A percentile compares a stretch with the other conserved stretches of the same genome.
Conservation (phyloP, 768 basidiomycete species). For the Cubamyces sp. region DNA sequence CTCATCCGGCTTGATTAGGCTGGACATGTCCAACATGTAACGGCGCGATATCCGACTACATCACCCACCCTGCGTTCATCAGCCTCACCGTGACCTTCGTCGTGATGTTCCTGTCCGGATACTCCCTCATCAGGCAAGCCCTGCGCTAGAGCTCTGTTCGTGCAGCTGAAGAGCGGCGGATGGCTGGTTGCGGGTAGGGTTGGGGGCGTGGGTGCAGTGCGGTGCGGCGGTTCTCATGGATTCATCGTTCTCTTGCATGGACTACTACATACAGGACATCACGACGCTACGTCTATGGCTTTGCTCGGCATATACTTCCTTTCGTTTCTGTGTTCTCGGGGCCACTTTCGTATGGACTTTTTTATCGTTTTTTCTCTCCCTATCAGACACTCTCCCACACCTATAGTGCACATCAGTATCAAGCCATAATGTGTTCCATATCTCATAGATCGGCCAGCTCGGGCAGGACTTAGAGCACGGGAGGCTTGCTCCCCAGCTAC, state of each 20-base stretch:
- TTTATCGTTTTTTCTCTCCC: background rate
- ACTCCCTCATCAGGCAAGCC: slow-evolving; percentile 52
- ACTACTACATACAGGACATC: slow-evolving; percentile 18
- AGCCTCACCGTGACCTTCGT: slow-evolving; percentile 59
- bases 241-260: slow-evolving; percentile 20
- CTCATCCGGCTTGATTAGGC: slow-evolving; percentile 38
- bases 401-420: slow-evolving; percentile 14
- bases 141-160: slow-evolving; percentile 26
- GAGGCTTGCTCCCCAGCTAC: background rate
- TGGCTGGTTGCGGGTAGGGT: background rate
- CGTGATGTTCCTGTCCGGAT: slow-evolving; percentile 70
- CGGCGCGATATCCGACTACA: slow-evolving; percentile 39
- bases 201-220: slow-evolving; percentile 4
- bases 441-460: slow-evolving; percentile 13
- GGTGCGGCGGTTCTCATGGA: slow-evolving; percentile 21
- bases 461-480: background rate
- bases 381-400: background rate
- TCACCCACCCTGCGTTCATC: slow-evolving; percentile 58
- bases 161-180: background rate
- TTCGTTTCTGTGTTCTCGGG: slow-evolving; percentile 5
- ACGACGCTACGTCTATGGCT: slow-evolving; percentile 24
- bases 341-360: slow-evolving; percentile 13
- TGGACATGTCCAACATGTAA: slow-evolving; percentile 60
- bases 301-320: slow-evolving; percentile 13
- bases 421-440: slow-evolving; percentile 17